Conservation (phyloP, 768 basidiomycete genomes). For the Clitopilus hobsonii region DNA sequence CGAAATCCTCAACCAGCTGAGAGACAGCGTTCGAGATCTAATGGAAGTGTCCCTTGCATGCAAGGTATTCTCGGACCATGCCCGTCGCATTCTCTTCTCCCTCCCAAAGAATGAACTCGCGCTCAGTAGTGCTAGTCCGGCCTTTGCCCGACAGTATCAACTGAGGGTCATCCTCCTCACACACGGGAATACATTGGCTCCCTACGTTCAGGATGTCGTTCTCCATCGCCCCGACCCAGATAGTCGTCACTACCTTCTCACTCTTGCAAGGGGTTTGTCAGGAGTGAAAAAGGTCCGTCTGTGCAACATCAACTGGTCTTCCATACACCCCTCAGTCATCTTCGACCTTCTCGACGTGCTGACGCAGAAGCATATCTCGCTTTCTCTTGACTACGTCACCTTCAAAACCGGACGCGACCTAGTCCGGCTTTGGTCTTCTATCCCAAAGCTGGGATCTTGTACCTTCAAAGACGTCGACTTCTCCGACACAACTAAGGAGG, state of each 20-base stretch:
- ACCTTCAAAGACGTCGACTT: background rate
- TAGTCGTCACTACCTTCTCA: no score
- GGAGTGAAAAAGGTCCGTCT: background rate
- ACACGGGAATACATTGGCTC: background rate
- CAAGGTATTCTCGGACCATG: background rate
- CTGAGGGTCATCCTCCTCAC: background rate
- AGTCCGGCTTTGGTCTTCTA: background rate
- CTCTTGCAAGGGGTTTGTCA: background rate
- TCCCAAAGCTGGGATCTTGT: background rate
- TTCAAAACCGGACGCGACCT: background rate
- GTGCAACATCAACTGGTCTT: background rate
- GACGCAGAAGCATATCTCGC: background rate
- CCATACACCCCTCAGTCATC: background rate
- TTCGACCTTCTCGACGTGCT: background rate
- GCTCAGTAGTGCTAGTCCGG: background rate
- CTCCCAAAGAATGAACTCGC: background rate
- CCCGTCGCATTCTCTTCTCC: background rate
- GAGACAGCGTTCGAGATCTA: background rate
- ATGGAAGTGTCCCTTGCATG: background rate
- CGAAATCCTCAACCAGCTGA: background rate
- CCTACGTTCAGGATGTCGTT: background rate
- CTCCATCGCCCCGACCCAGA: background rate
- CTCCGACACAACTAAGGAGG: background rate
- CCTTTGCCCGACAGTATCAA: background rate
- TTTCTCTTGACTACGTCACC: background rate